These are phyloP conservation scores for Penicillium sp. DNA, from an alignment of 2,329 filamentous ascomycete species.

Conservation along the genomic window DNA sequence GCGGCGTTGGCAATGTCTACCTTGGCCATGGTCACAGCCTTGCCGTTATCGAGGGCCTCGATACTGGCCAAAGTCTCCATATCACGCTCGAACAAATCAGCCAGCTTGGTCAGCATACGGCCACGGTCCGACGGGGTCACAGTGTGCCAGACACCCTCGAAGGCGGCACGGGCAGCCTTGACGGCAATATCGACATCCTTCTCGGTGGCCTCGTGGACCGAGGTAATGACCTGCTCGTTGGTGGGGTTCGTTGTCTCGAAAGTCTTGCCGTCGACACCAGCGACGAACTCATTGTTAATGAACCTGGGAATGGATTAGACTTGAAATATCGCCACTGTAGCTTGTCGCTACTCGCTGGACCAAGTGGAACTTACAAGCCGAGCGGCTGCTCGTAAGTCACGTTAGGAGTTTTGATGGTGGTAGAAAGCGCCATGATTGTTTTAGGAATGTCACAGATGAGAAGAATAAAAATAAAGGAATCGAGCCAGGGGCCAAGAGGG, in stretches of 20 bases:
- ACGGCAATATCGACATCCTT: constrained; percentile 76
- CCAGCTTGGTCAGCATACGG: constrained; percentile 69
- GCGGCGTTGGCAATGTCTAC: constrained; percentile 69
- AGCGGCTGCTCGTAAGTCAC: constrained; percentile 44
- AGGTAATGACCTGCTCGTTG: constrained; percentile 79
- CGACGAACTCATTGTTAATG: constrained; percentile 58
- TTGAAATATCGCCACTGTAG: constrained; percentile 34
- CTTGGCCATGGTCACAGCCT: constrained; percentile 51
- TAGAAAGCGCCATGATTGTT: constrained; percentile 36
- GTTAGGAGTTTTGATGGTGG: constrained; percentile 40
- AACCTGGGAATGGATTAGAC: constrained; percentile 46
- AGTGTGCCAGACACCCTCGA: constrained; percentile 69
- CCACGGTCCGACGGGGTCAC: constrained; percentile 70
- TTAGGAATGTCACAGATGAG: constrained; percentile 6
- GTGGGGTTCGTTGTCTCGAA: constrained; percentile 90
- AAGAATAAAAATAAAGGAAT: not conserved
- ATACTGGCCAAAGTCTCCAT: constrained; percentile 72
- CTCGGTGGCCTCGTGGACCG: constrained; percentile 80
- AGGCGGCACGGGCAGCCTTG: constrained; percentile 78
- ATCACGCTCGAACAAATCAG: constrained; percentile 78
- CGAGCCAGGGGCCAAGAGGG: not conserved
- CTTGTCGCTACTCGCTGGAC: constrained; percentile 43
- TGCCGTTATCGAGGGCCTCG: constrained; percentile 67
- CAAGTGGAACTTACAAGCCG: constrained; percentile 32
- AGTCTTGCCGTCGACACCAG: constrained; percentile 78